Base-by-base conservation (phyloP, 345 rosid species). In the Populus simonii region DNA sequence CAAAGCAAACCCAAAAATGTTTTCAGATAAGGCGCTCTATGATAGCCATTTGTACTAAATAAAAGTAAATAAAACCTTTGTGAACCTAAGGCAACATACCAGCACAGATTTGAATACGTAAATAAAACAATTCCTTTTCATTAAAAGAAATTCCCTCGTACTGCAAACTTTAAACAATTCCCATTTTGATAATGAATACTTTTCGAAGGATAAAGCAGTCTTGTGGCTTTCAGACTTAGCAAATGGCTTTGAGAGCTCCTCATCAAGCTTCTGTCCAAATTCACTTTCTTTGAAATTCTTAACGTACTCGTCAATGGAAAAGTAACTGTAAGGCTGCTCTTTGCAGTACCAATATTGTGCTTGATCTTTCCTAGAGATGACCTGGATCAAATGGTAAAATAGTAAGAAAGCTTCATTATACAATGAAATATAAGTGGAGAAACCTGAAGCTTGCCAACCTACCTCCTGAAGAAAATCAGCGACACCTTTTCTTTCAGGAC, bases 381-480 rank as follows among this genome's bases (percentile, higher is more conserved):
- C 96, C 95, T 88, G 78, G 27, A 68, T 78, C 20, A 18, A 18
- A 17, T 53, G 7, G 59, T 18, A 17, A 53, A 18, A 53, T 53
- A 18, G 20, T 53, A 41, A 0, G 45, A 41, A 13, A 41, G n/a
- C 8, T 53, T 51, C 20, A 6, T 6, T 18, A 63, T 15, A 57
- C 22, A 27, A 5, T 0, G 71, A 5, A 10, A 35, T 17, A 35
- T 5, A 33, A 23, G 2, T 20, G n/a, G 16, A 12, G 17, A 35
- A 68, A 12, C 71, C 49, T 22, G 25, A 36, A 68, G 11, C 47
- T 5, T 68, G 18, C 22, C 0, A 23, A 16, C 57, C 49, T 79
- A 81, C 96, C 89, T 90, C 93, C 49, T 92, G 93, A 47, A 90
- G 86, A 79, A 89, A 92, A 76, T 92, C 92, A 2, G 89, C 88